Base-by-base conservation (phyloP, 345 rosid genomes). In the Excoecaria agallocha region DNA sequence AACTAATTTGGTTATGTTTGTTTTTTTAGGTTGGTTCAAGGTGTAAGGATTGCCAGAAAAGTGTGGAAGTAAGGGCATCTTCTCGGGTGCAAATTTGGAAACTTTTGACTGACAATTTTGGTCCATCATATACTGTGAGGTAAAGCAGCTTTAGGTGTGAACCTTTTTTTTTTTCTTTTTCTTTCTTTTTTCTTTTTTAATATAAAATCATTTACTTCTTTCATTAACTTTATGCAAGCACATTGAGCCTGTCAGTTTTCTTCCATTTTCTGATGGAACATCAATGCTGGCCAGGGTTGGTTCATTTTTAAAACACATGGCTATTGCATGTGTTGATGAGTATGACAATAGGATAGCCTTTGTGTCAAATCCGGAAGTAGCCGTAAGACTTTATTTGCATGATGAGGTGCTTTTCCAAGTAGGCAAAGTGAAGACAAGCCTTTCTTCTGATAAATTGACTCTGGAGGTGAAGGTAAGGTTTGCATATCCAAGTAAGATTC, bases 311-410 rank as follows among this genome's bases (percentile, higher is more conserved):
- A 84, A 85, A 39, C 70, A 68, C 8, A 16, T 86, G 50, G 54
- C 49, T 54, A 62, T 91, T 49, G 86, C 81, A 38, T 85, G 94
- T 76, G 77, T 78, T 66, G 97, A 91, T 79, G 70, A 69, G 70
- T 84, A 71, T 66, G 84, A 63, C 67, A 89, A 88, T 74, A 80
- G 22, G 68, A 85, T 78, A 30, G 77, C 55, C 30, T 87, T 91
- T 73, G 11, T 74, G 57, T 77, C 79, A 68, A 51, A 76, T 62
- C 91, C 89, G 58, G 62, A 73, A 35, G 73, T 87, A 58, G 55
- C 65, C 25, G 82, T 86, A 70, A 77, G 77, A 79, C 68, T 91
- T 56, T 30, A 35, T 46, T 71, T 66, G 19, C 67, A 56, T 5
- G 50, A 69, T 13, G 79, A 70, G 75, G 69, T 73, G 37, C 15